Conservation (phyloP, 108 stramenopile species). For the Thalassiosira profunda region DNA sequence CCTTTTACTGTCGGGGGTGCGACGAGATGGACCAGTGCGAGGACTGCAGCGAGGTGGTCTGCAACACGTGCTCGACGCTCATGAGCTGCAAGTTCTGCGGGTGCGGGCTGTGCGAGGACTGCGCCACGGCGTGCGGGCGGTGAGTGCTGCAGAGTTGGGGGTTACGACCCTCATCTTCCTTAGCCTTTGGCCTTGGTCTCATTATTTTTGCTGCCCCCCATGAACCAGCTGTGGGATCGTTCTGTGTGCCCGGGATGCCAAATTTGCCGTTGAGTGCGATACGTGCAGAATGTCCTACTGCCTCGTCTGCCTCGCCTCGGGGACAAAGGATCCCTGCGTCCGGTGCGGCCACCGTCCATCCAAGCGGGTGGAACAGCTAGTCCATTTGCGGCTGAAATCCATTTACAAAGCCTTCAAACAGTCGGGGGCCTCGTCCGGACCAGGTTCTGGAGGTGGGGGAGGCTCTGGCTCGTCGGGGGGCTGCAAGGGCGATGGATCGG, state of each 20-base stretch:
- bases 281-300: slow-evolving; percentile 92
- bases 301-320: slow-evolving; percentile 89
- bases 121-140: slow-evolving; percentile 94
- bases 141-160: slow-evolving; percentile 39
- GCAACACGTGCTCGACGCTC: slow-evolving; percentile 85
- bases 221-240: slow-evolving; percentile 89
- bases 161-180: neutral
- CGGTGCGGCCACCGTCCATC: slow-evolving; percentile 89
- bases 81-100: slow-evolving; percentile 95
- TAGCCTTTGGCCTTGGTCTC: too few species aligned
- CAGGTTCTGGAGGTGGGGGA: slow-evolving; percentile 15
- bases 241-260: slow-evolving; percentile 90
- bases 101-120: slow-evolving; percentile 92
- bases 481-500: slow-evolving; percentile 11
- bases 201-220: neutral
- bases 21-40: slow-evolving; percentile 97
- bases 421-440: slow-evolving; percentile 44
- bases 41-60: slow-evolving; percentile 94
- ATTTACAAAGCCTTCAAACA: slow-evolving; percentile 96
- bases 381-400: slow-evolving; percentile 89
- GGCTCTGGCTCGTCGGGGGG: slow-evolving; percentile 12
- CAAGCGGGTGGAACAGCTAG: slow-evolving; percentile 93
- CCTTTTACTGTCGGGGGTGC: slow-evolving; percentile 88
- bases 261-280: slow-evolving; percentile 96
- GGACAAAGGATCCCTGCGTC: slow-evolving; percentile 91